Base-by-base conservation (phyloP, 768 basidiomycete genomes). In the Paxillus involutus region DNA sequence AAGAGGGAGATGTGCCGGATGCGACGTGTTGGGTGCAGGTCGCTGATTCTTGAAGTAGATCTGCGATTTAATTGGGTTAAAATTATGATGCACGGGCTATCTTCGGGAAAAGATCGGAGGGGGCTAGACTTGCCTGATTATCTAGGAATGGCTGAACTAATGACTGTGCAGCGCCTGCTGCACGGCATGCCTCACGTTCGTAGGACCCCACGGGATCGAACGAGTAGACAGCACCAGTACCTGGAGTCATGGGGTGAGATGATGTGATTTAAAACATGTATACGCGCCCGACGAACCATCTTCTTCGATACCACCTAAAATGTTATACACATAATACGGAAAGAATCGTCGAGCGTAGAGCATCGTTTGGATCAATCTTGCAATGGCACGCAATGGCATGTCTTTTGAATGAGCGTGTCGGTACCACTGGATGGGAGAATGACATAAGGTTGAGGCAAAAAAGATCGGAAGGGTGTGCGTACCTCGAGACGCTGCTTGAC, bases 161-260 rank as follows among this genome's bases (percentile, higher is more conserved):
- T 45, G 86, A 82, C 68, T 93, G 89, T n/a, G 95, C 96, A 14
- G 95, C 89, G 47, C 97, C 97, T 45, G 95, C 94, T 37, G 95
- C 95, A 58, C 97, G 88, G 75, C 95, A 98, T 32, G 91, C 84
- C 75, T 97, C 94, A 56, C 97, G 89, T 74, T 98, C 95, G 71
- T 99, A 99, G 45, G 91, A 94, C 26, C 97, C 97, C 32, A 98
- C 94, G 37, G 97, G 97, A 73, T 99, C 97, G 72, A 97, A 99
- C n/a, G 96, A 98, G 79, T 99, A 99, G 30, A 99, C 95, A 10
- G 96, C 93, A 49, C 97, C 97, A 36, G 91, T 84, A 11, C 95
- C 94, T 96, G 68, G 4, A 36, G 26, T 43, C 26, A 12, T 45
- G 32, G 39, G 33, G 44, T 59, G 51, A 66, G 59, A 37, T 49